Evolutionary conservation across 2,329 filamentous ascomycete genomes (phyloP).

Genomic region (Scorias spongiosa): DNA sequence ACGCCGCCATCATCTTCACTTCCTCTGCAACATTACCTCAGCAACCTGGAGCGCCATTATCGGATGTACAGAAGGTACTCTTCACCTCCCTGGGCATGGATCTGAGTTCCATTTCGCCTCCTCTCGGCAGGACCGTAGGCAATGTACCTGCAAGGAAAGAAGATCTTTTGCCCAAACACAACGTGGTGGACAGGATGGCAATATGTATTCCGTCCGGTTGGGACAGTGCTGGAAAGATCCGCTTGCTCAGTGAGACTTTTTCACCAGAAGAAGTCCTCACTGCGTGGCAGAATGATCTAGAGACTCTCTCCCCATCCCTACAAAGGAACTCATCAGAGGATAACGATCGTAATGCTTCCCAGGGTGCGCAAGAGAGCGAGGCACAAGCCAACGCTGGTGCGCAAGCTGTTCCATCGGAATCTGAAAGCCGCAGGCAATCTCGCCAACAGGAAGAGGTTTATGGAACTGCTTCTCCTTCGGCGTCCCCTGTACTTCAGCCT

Average conservation of each 20-base stretch:
- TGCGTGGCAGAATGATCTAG: slow-evolving; percentile 44
- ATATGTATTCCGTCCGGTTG: slow-evolving; percentile 91
- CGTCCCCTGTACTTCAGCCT: slow-evolving; percentile 6
- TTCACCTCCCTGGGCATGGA: slow-evolving; percentile 60
- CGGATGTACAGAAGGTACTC: slow-evolving; percentile 53
- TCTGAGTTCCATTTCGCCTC: slow-evolving; percentile 11
- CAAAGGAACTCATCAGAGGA: slow-evolving; percentile 26
- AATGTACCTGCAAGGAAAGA: slow-evolving; percentile 46
- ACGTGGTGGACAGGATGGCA: slow-evolving; percentile 51
- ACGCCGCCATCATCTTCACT: slow-evolving; percentile 40
- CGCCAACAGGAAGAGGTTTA: slow-evolving; percentile 5
- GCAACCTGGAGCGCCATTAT: slow-evolving; percentile 15
- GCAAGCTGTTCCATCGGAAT: neutral
- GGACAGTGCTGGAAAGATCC: slow-evolving; percentile 97
- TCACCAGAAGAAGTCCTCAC: slow-evolving; percentile 76
- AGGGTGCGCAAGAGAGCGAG: slow-evolving; percentile 12
- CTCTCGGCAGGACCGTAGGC: slow-evolving; percentile 39
- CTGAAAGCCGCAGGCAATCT: slow-evolving; percentile 3
- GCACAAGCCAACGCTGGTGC: slow-evolving; percentile 1
- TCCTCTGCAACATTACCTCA: slow-evolving; percentile 19
- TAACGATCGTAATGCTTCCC: slow-evolving; percentile 27
- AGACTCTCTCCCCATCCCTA: slow-evolving; percentile 42
- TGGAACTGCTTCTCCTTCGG: slow-evolving; percentile 5
- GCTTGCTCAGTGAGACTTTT: slow-evolving; percentile 79
- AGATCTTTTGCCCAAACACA: slow-evolving; percentile 52